Evolutionary conservation across 2,329 filamentous ascomycete genomes (phyloP), one percentile per base, ranked within the genome.

Genomic region (Drechslerella dactyloides): DNA sequence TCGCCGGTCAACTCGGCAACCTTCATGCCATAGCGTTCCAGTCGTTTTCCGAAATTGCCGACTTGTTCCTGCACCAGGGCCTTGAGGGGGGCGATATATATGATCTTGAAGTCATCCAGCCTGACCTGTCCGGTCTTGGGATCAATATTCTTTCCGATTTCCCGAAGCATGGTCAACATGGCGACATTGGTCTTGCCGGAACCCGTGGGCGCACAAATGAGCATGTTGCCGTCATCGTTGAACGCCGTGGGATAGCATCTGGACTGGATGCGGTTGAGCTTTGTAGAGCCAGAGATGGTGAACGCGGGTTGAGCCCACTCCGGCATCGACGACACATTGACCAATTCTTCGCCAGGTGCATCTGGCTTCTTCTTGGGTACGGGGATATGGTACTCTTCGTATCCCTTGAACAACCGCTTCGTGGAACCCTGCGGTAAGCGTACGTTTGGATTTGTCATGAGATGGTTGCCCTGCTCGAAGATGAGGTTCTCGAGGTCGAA

Each of bases 371-470:
- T 89, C 82, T 96, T 96, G 0, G 96, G 96, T 3, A 91, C 86
- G 6, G 94, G 94, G 2, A 99, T 93, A 78, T 99, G 94, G 68
- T 97, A 97, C 78, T 99, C 94, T 80, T 99, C 94, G 76, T 97
- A 99, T 35, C 94, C 94, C 80, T 99, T 99, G 82, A 97, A 97
- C 0, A 90, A 91, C 53, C 92, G 87, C 80, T 97, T 97, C 0
- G 91, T 97, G 1, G 94, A 96, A 10, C 94, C 94, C 78, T 96
- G 91, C 0, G 94, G 94, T 19, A 99, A 84, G 74, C 90, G 89
- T 52, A 99, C 94, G 78, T 92, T 97, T 5, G 92, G 90, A 77
- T 99, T 99, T n/a, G 94, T 97, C 93, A 97, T 99, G 48, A 99
- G 84, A 82, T 99, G 94, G 77, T 97, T 99, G 59, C 94, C 94